Conservation (phyloP, 2,329 filamentous ascomycete genomes). For the Neofusicoccum sp. region DNA sequence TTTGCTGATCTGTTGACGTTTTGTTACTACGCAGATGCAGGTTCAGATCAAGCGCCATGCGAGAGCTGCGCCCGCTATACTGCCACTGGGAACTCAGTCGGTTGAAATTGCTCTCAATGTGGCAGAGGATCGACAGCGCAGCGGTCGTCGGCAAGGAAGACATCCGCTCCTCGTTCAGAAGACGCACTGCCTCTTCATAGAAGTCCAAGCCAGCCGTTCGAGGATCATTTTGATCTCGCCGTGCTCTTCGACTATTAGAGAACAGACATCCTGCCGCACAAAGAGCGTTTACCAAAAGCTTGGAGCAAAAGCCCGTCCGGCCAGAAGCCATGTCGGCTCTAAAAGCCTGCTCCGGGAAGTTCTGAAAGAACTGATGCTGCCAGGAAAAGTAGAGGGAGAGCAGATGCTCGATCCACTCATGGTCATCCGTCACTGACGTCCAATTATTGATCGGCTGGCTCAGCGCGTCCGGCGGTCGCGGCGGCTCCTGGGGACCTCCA, state of each 20-base stretch:
- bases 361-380: slow-evolving; percentile 24
- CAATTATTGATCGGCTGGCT: slow-evolving; percentile 17
- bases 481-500: not conserved
- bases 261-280: slow-evolving; percentile 22
- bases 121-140: slow-evolving; percentile 22
- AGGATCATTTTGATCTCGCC: slow-evolving; percentile 17
- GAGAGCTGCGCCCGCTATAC: slow-evolving; percentile 21
- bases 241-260: slow-evolving; percentile 15
- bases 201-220: slow-evolving; percentile 20
- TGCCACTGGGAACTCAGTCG: slow-evolving; percentile 21
- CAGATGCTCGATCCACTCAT: slow-evolving; percentile 20
- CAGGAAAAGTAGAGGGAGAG: slow-evolving; percentile 23
- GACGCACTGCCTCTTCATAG: slow-evolving; percentile 20
- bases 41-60: slow-evolving; percentile 22
- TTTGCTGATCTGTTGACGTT: not conserved
- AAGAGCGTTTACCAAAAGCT: slow-evolving; percentile 23
- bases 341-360: slow-evolving; percentile 24
- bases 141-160: slow-evolving; percentile 21
- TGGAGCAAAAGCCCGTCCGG: slow-evolving; percentile 21
- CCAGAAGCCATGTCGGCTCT: slow-evolving; percentile 20
- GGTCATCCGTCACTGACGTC: slow-evolving; percentile 22
- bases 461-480: not conserved
- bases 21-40: slow-evolving; percentile 20
- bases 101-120: slow-evolving; percentile 21
- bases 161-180: slow-evolving; percentile 16